Conservation (phyloP, 768 basidiomycete species). For the Lentinula raphanica region DNA sequence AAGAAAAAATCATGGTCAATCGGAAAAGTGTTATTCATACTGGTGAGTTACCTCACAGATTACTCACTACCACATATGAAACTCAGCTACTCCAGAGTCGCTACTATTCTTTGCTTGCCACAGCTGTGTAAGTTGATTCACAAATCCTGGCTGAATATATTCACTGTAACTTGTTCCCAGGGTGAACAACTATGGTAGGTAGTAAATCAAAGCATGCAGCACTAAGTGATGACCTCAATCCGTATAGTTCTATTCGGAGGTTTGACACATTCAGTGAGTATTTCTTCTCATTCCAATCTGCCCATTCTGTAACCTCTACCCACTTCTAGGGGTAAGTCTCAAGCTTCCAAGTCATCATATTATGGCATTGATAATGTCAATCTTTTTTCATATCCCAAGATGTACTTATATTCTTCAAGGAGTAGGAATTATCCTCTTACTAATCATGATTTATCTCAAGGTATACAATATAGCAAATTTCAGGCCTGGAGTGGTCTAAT, state of each 20-base stretch:
- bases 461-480: slow-evolving; percentile 46
- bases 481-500: slow-evolving; percentile 57
- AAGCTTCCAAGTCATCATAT: no score
- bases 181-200: slow-evolving; percentile 50
- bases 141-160: not conserved
- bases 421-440: not conserved
- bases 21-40: slow-evolving; percentile 49
- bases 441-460: slow-evolving; percentile 20
- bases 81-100: slow-evolving; percentile 47
- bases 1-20: slow-evolving; percentile 51
- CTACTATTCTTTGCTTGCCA: slow-evolving; percentile 44
- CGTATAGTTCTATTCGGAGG: not conserved
- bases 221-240: no score
- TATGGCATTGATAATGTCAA: no score
- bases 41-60: slow-evolving; percentile 32
- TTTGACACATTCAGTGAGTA: slow-evolving; percentile 25
- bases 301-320: not conserved
- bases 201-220: not conserved
- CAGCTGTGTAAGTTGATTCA: slow-evolving; percentile 38
- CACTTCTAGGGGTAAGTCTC: not conserved
- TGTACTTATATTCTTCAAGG: not conserved
- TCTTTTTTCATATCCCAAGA: not conserved
- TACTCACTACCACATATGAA: no score
- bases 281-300: slow-evolving; percentile 9
- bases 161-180: slow-evolving; percentile 27